Evolutionary conservation across 768 basidiomycete genomes (phyloP), one percentile per base, ranked within the genome.

Genomic region (Dioszegia crocea): DNA sequence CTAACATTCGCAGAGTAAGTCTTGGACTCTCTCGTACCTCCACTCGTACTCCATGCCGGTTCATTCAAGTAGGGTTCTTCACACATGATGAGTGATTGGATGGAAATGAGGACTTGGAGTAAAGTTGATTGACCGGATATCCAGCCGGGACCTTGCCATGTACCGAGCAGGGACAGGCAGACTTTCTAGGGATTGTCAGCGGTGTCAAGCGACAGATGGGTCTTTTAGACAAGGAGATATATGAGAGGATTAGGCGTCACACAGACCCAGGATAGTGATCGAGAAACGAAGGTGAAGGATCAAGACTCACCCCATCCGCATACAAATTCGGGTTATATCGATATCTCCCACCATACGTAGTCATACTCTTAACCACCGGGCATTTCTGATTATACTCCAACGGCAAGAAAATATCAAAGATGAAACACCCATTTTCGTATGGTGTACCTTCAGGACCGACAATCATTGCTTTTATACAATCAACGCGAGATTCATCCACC

Each of bases 301-400:
- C 5, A 10, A n/a, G 5, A 62, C 71, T 61, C 41, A 73, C 71
- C 16, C 74, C 74, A 58, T 71, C 64, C 1, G 90, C 91, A 75
- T 92, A 97, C 30, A 96, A 80, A 76, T 96, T 97, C 2, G 93
- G 93, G 66, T 96, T 96, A 78, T 94, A 91, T 43, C 93, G 84
- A 51, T 63, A 74, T 36, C 38, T 61, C 19, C 70, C 69, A 1
- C 69, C 68, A 59, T 76, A 61, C 12, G 77, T 78, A 10, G 79
- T 80, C 83, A 87, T 84, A 55, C 83, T 84, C 68, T 86, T 86
- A 40, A 88, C 86, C 46, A 76, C 80, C 0, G 92, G 92, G 8
- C 91, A 88, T n/a, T 84, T 80, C 65, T 87, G 85, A 66, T 93
- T 96, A 76, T 96, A 96, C 62, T 82, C 87, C 54, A 59, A 19